Percentiles rank a stretch among this genome's conserved stretches.
Evolutionary conservation across 139 green algal species (phyloP).

Genomic region (Chlorella sp.): DNA sequence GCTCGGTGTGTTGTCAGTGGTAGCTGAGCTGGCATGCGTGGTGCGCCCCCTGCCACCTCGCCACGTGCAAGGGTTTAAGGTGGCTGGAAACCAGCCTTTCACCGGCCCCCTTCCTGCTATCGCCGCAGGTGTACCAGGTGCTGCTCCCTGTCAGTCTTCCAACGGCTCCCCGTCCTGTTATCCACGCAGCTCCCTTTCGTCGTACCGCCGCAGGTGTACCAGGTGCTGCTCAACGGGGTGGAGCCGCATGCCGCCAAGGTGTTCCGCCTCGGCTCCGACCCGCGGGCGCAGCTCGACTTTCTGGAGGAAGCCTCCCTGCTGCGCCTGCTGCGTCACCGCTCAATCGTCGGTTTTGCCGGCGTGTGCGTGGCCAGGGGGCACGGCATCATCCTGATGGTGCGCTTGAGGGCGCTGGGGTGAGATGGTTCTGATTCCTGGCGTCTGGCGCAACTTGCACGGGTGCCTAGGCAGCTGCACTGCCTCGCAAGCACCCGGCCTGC

Average conservation of each 20-base stretch:
- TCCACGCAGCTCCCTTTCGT: too few relatives aligned
- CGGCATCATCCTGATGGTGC: slow-evolving; percentile 33
- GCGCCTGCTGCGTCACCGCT: slow-evolving; percentile 30
- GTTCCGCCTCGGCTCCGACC: slow-evolving; percentile 19
- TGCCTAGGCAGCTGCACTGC: neutral
- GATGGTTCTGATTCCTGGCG: neutral
- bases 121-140: slow-evolving; percentile 31
- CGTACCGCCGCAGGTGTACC: slow-evolving; percentile 21
- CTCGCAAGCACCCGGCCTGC: neutral
- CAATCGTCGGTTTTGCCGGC: slow-evolving; percentile 30
- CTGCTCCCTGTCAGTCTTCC: too few relatives aligned
- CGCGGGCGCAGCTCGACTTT: slow-evolving; percentile 12
- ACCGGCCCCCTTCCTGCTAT: neutral
- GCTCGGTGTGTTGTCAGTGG: neutral
- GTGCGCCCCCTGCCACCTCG: too few relatives aligned
- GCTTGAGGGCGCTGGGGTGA: too few relatives aligned
- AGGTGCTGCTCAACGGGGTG: slow-evolving; percentile 27
- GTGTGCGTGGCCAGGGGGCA: slow-evolving; percentile 22
- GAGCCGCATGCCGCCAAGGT: slow-evolving; percentile 32
- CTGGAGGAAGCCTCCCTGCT: slow-evolving; percentile 32
- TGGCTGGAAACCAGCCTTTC: too few relatives aligned
- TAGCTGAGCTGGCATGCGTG: too few relatives aligned
- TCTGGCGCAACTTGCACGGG: neutral
- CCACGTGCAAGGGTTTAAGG: too few relatives aligned
- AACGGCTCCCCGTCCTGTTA: too few relatives aligned